Evolutionary conservation across 352 stramenopile species (phyloP).

Genomic region (Phytopythium sindhum): DNA sequence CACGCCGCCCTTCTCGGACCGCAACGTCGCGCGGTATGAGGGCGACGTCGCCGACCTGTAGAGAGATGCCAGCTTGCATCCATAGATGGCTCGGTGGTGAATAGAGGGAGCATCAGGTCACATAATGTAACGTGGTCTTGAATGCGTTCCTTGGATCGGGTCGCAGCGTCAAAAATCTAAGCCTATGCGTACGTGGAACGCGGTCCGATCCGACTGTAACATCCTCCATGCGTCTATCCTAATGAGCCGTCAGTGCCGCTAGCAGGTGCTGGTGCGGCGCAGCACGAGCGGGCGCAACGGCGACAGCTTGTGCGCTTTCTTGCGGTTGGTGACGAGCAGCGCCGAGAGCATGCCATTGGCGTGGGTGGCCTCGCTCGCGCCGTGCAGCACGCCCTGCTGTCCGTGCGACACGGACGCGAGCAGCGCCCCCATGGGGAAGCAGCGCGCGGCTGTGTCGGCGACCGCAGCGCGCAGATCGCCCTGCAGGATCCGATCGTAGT

Average conservation of each 20-base stretch:
- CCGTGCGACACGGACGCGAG: constrained; percentile 60
- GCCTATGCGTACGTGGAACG: background rate
- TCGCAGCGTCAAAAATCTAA: background rate
- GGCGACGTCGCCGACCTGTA: constrained; percentile 78
- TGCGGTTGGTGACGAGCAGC: constrained; percentile 77
- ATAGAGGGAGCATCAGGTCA: background rate
- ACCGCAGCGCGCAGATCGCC: constrained; percentile 49
- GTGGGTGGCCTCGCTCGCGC: constrained; percentile 53
- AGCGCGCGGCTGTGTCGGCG: constrained; percentile 44
- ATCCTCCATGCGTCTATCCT: constrained; percentile 1
- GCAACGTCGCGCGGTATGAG: constrained; percentile 77
- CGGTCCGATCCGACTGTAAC: no score
- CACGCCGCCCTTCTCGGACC: constrained; percentile 90
- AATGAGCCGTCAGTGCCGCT: constrained; percentile 3
- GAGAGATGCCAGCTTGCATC: background rate
- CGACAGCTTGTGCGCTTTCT: constrained; percentile 62
- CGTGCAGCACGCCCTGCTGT: constrained; percentile 67
- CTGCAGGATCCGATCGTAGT: constrained; percentile 68
- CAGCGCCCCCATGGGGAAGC: constrained; percentile 53
- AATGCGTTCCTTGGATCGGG: background rate
- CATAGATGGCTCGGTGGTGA: background rate
- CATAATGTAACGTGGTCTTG: background rate
- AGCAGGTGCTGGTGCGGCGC: constrained; percentile 55
- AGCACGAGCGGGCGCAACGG: constrained; percentile 46
- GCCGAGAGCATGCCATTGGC: constrained; percentile 79